phyloP scores from a whole-genome alignment of 257 asterid genomes.

The Thymus quinquecostatus region DNA sequence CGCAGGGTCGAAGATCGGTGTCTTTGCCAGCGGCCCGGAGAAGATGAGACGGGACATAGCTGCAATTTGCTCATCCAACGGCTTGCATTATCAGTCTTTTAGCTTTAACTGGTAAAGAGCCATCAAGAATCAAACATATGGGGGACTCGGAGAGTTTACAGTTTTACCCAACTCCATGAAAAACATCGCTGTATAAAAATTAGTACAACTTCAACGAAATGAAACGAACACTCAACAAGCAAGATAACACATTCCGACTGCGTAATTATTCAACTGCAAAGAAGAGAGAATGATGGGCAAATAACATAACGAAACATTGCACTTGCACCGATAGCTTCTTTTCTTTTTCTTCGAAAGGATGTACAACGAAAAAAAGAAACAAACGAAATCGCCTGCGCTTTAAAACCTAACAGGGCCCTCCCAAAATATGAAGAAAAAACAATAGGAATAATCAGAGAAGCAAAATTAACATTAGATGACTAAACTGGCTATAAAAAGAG shows the following conservation, averaged over 20 bases:
- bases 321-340: conserved; percentile 13
- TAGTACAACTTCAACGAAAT: no score
- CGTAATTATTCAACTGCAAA: not conserved
- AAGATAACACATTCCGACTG: no score
- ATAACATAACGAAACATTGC: not conserved
- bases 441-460: conserved; percentile 39
- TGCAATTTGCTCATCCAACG: conserved; percentile 42
- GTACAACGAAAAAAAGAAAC: conserved; percentile 23
- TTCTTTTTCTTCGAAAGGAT: conserved; percentile 26
- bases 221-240: no score
- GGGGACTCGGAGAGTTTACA: not conserved
- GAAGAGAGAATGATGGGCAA: not conserved
- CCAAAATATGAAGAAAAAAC: conserved; percentile 24
- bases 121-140: not conserved
- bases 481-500: conserved; percentile 9
- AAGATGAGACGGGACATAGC: conserved; percentile 59
- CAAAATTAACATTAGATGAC: conserved; percentile 35
- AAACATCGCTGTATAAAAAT: not conserved
- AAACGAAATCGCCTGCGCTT: conserved; percentile 23
- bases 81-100: conserved; percentile 46
- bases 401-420: conserved; percentile 31
- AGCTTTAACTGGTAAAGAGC: conserved; percentile 54
- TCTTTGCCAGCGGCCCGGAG: conserved; percentile 53
- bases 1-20: conserved; percentile 39
- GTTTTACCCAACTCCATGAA: not conserved